A percentile compares a stretch with the other conserved stretches of the same genome.
phyloP scores from a whole-genome alignment of 2,329 filamentous ascomycete genomes.

The Drechslerella coelobrocha region DNA sequence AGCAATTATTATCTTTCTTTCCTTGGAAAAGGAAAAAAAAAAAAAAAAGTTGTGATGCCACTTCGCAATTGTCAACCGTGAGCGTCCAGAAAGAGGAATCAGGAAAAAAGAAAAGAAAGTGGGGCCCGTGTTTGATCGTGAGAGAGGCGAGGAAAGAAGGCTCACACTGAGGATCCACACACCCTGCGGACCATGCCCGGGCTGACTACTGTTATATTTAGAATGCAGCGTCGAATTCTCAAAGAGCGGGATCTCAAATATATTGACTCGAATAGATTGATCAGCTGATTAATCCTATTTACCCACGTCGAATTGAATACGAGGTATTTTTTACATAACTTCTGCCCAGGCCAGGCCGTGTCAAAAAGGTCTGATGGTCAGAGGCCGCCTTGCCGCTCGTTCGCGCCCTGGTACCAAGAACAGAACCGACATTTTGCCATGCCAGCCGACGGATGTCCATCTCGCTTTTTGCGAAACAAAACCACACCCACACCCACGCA shows the following conservation, averaged over 20 bases:
- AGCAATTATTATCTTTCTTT: too few relatives aligned
- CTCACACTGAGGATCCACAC: constrained; percentile 33
- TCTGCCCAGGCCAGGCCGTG: constrained; percentile 41
- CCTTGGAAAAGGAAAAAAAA: too few relatives aligned
- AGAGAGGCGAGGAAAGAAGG: too few relatives aligned
- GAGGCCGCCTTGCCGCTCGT: background rate
- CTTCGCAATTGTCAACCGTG: too few relatives aligned
- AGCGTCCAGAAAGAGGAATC: too few relatives aligned
- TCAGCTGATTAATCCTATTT: constrained; percentile 50
- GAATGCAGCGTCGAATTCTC: constrained; percentile 31
- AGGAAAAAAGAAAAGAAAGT: background rate
- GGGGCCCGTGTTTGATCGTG: background rate
- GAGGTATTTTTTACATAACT: constrained; percentile 46
- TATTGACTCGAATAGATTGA: constrained; percentile 20
- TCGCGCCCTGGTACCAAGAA: constrained; percentile 18
- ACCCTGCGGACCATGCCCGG: constrained; percentile 21
- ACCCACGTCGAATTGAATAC: constrained; percentile 49
- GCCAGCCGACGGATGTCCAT: background rate
- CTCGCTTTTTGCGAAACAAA: too few relatives aligned
- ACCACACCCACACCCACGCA: background rate
- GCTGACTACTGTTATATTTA: constrained; percentile 43
- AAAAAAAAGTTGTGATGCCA: too few relatives aligned
- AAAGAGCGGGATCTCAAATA: constrained; percentile 45
- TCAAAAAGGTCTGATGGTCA: constrained; percentile 1
- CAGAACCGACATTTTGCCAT: background rate